These are phyloP conservation scores for Chamaecyparis obtusa DNA, from an alignment of 75 land plant species.

Conservation along the genomic window DNA sequence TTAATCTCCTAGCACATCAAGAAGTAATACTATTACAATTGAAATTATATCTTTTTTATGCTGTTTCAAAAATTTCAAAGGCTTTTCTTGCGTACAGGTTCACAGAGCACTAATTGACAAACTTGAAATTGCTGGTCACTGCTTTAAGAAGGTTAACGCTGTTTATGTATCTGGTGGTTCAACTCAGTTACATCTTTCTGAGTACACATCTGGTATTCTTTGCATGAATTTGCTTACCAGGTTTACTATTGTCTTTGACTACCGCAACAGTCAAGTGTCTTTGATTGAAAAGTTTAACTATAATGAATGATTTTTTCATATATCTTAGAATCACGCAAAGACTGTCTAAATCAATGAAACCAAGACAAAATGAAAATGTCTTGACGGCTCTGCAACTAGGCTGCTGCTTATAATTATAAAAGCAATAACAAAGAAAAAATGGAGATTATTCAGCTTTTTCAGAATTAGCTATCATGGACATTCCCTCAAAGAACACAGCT, in stretches of 20 bases:
- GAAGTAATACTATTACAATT: not conserved
- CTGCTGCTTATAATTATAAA: not conserved
- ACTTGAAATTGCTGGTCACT: slow-evolving; percentile 22
- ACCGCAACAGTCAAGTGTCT: slow-evolving; percentile 14
- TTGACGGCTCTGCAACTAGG: not conserved
- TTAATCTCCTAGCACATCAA: not conserved
- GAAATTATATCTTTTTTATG: not conserved
- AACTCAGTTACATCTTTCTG: slow-evolving; percentile 22
- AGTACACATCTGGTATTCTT: slow-evolving; percentile 23
- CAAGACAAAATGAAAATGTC: not conserved
- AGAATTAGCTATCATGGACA: not conserved
- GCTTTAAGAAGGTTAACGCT: slow-evolving; percentile 9
- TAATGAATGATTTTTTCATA: not conserved
- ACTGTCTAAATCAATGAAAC: not conserved
- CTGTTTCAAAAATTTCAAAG: not conserved
- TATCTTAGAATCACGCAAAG: not conserved
- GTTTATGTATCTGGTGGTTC: slow-evolving; percentile 13
- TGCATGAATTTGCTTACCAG: slow-evolving; percentile 23
- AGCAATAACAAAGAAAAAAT: not conserved
- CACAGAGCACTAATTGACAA: slow-evolving; percentile 12
- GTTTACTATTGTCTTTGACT: slow-evolving; percentile 21
- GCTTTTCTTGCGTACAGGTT: slow-evolving; percentile 11
- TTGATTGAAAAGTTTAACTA: slow-evolving; percentile 8
- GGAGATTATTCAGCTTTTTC: not conserved
- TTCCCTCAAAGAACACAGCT: not conserved